Evolutionary conservation across 306 rosid genomes (phyloP).

Genomic region (Cucurbita pepo): DNA sequence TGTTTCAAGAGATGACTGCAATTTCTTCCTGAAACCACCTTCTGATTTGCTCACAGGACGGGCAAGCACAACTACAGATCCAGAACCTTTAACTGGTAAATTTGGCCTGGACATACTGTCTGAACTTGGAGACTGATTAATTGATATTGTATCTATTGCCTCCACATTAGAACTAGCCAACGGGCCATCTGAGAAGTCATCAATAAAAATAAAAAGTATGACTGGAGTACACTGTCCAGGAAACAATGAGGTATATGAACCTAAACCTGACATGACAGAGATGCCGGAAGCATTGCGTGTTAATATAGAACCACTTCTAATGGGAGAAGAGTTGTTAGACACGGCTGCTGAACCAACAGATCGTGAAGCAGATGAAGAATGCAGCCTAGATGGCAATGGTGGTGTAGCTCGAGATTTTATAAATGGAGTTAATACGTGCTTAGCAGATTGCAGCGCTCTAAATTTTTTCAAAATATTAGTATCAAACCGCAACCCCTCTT

Average conservation of each 20-base stretch:
- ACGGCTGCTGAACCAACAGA: slow-evolving; percentile 16
- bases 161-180: slow-evolving; percentile 38
- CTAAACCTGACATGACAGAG: slow-evolving; percentile 79
- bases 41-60: slow-evolving; percentile 71
- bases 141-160: slow-evolving; percentile 38
- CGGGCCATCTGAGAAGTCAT: slow-evolving; percentile 47
- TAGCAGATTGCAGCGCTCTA: slow-evolving; percentile 70
- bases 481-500: slow-evolving; percentile 66
- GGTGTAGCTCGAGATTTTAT: slow-evolving; percentile 33
- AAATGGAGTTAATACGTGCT: slow-evolving; percentile 67
- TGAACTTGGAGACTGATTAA: slow-evolving; percentile 41
- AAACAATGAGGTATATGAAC: slow-evolving; percentile 80
- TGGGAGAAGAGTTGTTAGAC: slow-evolving; percentile 47
- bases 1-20: slow-evolving; percentile 75
- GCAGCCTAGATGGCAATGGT: slow-evolving; percentile 31
- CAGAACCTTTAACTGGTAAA: slow-evolving; percentile 56
- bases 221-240: slow-evolving; percentile 95
- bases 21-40: slow-evolving; percentile 67
- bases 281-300: slow-evolving; percentile 45
- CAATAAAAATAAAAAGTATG: slow-evolving; percentile 57
- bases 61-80: slow-evolving; percentile 79
- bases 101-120: slow-evolving; percentile 32
- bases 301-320: slow-evolving; percentile 47
- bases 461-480: slow-evolving; percentile 52
- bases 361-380: slow-evolving; percentile 32